Base-by-base conservation (phyloP, 2,329 filamentous ascomycete species). In the Penicillium sp. region DNA sequence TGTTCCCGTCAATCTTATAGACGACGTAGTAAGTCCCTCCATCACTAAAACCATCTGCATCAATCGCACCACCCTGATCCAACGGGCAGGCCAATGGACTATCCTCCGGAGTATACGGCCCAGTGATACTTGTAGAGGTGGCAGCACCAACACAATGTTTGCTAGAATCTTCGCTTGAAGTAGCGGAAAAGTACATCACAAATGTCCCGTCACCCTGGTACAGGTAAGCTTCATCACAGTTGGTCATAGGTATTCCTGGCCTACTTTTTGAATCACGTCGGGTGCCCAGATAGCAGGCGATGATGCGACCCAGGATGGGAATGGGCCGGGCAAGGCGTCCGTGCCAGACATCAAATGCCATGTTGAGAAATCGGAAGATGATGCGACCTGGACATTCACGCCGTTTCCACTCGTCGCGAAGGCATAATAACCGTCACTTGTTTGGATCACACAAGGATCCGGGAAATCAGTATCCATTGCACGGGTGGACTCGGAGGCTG, bases 1-100 rank as follows among this genome's bases (percentile, higher is more conserved):
- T 73, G 68, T 86, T 86, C 18, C 84, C 84, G 63, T 87, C 85
- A 27, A 86, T 72, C 68, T 87, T 87, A 71, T 85, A 87, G 18
- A 82, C 72, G 7, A 87, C 75, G 63, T 84, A 87, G n/a, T 77
- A 76, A 33, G 67, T 75, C 15, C 79, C 80, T 51, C 77, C 75
- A 56, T 87, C 83, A 4, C 72, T 63, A 66, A 84, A 86, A 4
- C 81, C 82, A 1, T 81, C 74, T 1, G 84, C 75, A 66, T 87
- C 85, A 58, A 87, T 86, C 31, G 82, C 80, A 47, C 84, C 84
- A 25, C 84, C 83, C 52, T 76, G 63, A 5, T 69, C 68, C 8
- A 77, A 62, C 6, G 80, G 77, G 58, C 83, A 86, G 27, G 77
- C 77, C 27, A 84, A 71, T 1, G 79, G 75, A 26, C 71, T 62